phyloP scores from a whole-genome alignment of 495 filamentous ascomycete genomes.

The Podospora comata region DNA sequence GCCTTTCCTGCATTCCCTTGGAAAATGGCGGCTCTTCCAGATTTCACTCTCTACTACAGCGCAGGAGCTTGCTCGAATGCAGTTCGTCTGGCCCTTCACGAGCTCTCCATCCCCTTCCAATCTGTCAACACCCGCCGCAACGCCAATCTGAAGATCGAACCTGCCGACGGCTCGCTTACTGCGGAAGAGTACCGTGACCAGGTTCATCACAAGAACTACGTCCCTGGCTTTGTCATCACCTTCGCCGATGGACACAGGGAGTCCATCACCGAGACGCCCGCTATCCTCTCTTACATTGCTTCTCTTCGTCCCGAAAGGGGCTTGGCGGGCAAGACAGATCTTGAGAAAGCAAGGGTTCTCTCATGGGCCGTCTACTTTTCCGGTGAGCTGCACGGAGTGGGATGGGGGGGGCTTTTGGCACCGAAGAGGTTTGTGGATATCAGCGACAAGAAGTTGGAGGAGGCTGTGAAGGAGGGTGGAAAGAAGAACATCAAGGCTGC shows the following conservation, averaged over 20 bases:
- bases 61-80: neutral
- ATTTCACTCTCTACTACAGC: neutral
- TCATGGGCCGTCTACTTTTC: neutral
- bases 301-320: neutral
- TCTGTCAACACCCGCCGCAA: neutral
- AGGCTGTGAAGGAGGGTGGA: neutral
- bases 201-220: neutral
- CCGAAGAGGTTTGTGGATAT: neutral
- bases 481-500: neutral
- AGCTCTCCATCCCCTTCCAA: neutral
- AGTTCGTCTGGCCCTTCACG: neutral
- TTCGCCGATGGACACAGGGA: neutral
- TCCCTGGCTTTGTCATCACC: neutral
- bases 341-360: neutral
- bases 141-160: neutral
- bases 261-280: neutral
- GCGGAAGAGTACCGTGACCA: neutral
- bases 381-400: neutral
- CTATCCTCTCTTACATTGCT: neutral
- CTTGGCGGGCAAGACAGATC: neutral
- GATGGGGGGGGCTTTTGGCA: neutral
- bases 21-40: neutral
- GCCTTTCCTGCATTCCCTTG: neutral
- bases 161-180: neutral
- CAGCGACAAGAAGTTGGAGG: neutral